Evolutionary conservation across 768 basidiomycete species (phyloP), one percentile per base, ranked within the genome.

Genomic region (Hygrophorus pudorinus): DNA sequence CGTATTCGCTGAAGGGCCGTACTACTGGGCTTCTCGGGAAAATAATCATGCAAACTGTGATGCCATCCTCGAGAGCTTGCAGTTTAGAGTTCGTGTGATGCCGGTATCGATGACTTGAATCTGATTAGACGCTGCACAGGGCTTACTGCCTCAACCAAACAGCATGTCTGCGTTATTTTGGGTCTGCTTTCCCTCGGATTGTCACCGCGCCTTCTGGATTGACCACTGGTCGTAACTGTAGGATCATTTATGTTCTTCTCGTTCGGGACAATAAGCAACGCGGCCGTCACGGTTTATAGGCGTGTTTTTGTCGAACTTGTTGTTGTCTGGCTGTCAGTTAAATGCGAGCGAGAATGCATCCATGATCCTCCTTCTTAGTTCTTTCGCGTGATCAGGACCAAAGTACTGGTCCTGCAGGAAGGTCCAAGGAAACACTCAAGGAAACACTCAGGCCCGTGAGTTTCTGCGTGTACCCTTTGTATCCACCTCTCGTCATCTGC

Each of bases 351-450:
- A 17, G 33, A 31, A 45, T 17, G 14, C 24, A 18, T 32, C 30
- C 30, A 38, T 29, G 37, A 27, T 45, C 24, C 17, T 41, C 34
- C 40, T 24, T 24, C 24, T 24, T 24, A 24, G 24, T 24, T 24
- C 24, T 37, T 49, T 49, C 40, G 45, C 48, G 48, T 49, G 39
- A 49, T 32, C 24, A 18, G 44, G 52, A 60, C 62, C 60, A 63
- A 65, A 62, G 51, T 51, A 60, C 53, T 35, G 28, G 36, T 37
- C 44, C 41, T 50, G 53, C 45, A 50, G 53, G 48, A 51, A 52
- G 44, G 54, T 48, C 51, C 55, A 50, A 42, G 44, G 47, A 43
- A 45, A 9, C 9, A 9, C 31, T 32, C n/a, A 9, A n/a, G n/a
- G n/a, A n/a, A 35, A 13, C 33, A 35, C 17, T 41, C 31, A 41